These are phyloP conservation scores for Sugiyamaella pinicola DNA, from an alignment of 1,139 yeast species.

Conservation along the genomic window DNA sequence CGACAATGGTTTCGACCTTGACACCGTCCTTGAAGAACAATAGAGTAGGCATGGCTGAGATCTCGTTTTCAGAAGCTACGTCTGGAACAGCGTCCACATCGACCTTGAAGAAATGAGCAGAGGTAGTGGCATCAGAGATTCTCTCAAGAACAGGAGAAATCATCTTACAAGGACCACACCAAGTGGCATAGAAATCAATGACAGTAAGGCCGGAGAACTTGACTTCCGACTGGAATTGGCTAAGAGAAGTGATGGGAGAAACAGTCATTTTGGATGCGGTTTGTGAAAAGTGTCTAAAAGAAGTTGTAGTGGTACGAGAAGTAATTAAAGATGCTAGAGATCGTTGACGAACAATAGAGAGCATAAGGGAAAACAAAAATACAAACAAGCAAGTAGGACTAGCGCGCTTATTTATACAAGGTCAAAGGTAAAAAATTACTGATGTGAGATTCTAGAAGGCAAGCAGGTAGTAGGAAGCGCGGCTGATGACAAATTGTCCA, in stretches of 20 bases:
- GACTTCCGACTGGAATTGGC: constrained; percentile 32
- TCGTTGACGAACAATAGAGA: constrained; percentile 17
- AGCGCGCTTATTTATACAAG: constrained; percentile 14
- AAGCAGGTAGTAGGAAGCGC: background rate
- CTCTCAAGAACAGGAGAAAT: constrained; percentile 88
- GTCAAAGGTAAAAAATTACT: background rate
- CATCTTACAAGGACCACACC: constrained; percentile 98
- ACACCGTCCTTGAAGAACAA: constrained; percentile 76
- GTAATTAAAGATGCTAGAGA: constrained; percentile 7
- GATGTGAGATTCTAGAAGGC: background rate
- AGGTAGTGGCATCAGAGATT: constrained; percentile 57
- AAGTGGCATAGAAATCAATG: constrained; percentile 89
- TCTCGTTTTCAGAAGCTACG: constrained; percentile 71
- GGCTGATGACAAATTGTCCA: constrained; percentile 12
- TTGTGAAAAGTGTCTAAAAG: constrained; percentile 14
- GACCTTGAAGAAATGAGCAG: constrained; percentile 75
- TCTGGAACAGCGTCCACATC: constrained; percentile 80
- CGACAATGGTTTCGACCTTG: constrained; percentile 72
- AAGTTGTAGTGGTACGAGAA: background rate
- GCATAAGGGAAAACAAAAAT: constrained; percentile 5
- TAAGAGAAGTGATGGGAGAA: constrained; percentile 28
- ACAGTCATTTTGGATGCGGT: constrained; percentile 29
- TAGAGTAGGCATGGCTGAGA: constrained; percentile 89
- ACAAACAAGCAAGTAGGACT: background rate
- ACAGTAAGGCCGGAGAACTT: constrained; percentile 48